phyloP scores from a whole-genome alignment of 768 basidiomycete species.

The Suillus sp. region DNA sequence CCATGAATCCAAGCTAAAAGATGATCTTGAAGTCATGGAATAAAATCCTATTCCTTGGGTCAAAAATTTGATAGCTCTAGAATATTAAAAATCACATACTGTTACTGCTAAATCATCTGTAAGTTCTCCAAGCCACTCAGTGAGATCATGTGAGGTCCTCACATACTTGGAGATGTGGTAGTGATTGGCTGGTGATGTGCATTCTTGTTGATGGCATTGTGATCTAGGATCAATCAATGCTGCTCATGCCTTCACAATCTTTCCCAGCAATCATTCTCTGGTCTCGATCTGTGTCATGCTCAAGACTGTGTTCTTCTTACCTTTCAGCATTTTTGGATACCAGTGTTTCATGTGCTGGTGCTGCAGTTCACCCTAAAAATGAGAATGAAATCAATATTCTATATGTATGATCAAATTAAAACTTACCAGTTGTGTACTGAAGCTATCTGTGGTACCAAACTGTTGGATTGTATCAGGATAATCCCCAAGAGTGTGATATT shows the following conservation, averaged over 20 bases:
- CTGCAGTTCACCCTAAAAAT: not conserved
- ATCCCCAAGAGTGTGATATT: not conserved
- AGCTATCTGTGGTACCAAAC: constrained; percentile 33
- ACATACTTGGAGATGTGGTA: constrained; percentile 25
- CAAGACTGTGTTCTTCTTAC: constrained; percentile 16
- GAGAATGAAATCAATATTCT: not conserved
- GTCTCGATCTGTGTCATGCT: constrained; percentile 31
- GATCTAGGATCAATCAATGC: not conserved
- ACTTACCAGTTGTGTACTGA: constrained; percentile 34
- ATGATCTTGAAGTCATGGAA: constrained; percentile 19
- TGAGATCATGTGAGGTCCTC: constrained; percentile 15
- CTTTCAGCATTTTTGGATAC: constrained; percentile 40
- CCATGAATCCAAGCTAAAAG: constrained; percentile 8
- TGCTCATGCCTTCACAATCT: constrained; percentile 12
- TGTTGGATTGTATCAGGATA: not conserved
- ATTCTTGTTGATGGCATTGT: constrained; percentile 18
- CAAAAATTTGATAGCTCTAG: constrained; percentile 3
- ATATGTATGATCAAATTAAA: not conserved
- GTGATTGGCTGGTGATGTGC: constrained; percentile 27
- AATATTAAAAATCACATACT: constrained; percentile 2
- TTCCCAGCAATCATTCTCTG: constrained; percentile 21
- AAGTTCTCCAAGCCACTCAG: constrained; percentile 11
- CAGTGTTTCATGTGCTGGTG: constrained; percentile 36
- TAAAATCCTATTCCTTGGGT: constrained; percentile 39
- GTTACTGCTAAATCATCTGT: constrained; percentile 30